phyloP scores from a whole-genome alignment of 768 basidiomycete species.

The Collybiopsis confluens region DNA sequence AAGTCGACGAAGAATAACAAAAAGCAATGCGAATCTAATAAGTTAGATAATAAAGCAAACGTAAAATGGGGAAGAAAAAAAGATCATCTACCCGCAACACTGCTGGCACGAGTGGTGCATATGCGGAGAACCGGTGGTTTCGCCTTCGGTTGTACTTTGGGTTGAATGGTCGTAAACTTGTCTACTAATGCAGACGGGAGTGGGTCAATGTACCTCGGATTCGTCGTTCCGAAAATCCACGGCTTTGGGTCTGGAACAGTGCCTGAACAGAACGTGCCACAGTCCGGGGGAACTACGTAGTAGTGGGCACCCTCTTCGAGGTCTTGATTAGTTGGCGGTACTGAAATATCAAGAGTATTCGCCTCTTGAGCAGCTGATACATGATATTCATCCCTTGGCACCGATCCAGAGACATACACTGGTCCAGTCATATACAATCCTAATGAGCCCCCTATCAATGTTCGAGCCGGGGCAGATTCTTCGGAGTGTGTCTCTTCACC shows the following conservation, averaged over 20 bases:
- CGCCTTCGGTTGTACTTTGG: not conserved
- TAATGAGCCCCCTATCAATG: not conserved
- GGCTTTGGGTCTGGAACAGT: not conserved
- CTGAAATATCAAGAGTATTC: not conserved
- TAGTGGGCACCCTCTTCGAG: not conserved
- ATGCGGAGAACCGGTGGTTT: not conserved
- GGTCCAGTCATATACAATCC: not conserved
- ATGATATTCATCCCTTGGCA: not conserved
- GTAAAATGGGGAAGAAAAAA: slow-evolving; percentile 5
- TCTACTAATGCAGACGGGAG: slow-evolving; percentile 39
- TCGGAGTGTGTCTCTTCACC: slow-evolving; percentile 62
- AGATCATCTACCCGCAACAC: slow-evolving; percentile 37
- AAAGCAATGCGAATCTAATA: not conserved
- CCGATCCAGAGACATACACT: not conserved
- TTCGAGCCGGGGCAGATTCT: slow-evolving; percentile 34
- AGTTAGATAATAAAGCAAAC: slow-evolving; percentile 7
- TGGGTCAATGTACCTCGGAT: slow-evolving; percentile 37
- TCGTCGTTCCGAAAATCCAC: slow-evolving; percentile 13
- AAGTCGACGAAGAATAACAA: not conserved
- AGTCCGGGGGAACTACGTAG: not conserved
- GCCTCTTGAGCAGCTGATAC: slow-evolving; percentile 1
- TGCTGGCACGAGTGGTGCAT: slow-evolving; percentile 5
- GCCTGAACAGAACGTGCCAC: not conserved
- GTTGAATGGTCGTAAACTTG: slow-evolving; percentile 19
- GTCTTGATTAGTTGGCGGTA: not conserved